Evolutionary conservation across 805 yeast species (phyloP).

Genomic region (Barnettozyma salicaria): DNA sequence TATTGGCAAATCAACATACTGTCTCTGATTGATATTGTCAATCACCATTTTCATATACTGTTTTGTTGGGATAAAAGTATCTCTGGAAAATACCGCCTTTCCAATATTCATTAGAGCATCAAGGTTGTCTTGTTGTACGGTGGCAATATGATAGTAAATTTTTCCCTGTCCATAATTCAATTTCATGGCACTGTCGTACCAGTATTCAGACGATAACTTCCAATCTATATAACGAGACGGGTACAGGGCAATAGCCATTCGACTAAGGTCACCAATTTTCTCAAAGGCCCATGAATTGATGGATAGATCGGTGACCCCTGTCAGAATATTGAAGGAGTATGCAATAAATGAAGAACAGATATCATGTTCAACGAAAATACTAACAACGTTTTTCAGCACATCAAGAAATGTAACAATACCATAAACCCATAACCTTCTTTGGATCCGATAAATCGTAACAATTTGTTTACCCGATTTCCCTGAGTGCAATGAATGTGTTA

Average conservation of each 20-base stretch:
- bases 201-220: slow-evolving; percentile 75
- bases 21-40: slow-evolving; percentile 61
- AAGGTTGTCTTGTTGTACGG: slow-evolving; percentile 64
- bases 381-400: slow-evolving; percentile 66
- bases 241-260: slow-evolving; percentile 84
- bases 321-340: slow-evolving; percentile 53
- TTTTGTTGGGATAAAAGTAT: slow-evolving; percentile 78
- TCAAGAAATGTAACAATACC: slow-evolving; percentile 79
- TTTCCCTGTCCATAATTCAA: slow-evolving; percentile 80
- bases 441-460: slow-evolving; percentile 70
- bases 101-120: slow-evolving; percentile 79
- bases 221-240: slow-evolving; percentile 79
- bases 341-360: slow-evolving; percentile 70
- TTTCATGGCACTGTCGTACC: slow-evolving; percentile 73
- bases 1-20: slow-evolving; percentile 34
- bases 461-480: slow-evolving; percentile 73
- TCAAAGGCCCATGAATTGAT: slow-evolving; percentile 59
- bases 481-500: slow-evolving; percentile 65
- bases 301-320: slow-evolving; percentile 33
- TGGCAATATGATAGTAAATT: slow-evolving; percentile 80
- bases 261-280: slow-evolving; percentile 75
- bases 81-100: slow-evolving; percentile 71
- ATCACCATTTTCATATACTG: slow-evolving; percentile 73
- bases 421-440: slow-evolving; percentile 78
- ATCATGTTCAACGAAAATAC: slow-evolving; percentile 71